Evolutionary conservation across 2,329 filamentous ascomycete genomes (phyloP), one percentile per base, ranked within the genome.

Genomic region (Colletotrichum tofieldiae): DNA sequence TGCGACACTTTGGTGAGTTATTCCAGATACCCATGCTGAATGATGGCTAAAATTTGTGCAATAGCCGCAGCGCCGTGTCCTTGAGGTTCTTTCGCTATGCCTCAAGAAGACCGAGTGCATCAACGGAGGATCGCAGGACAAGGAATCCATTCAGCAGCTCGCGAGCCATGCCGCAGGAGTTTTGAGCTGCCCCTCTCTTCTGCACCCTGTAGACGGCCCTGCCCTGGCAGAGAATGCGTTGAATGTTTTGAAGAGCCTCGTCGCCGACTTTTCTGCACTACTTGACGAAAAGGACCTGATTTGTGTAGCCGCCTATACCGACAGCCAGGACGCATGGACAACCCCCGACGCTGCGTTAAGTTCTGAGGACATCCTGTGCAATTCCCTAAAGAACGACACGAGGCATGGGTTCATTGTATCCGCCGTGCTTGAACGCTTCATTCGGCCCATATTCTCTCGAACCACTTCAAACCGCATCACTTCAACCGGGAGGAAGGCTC

Each of bases 361-460:
- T 0, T 83, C 87, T 1, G 49, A 51, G 0, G 47, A 59, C 2
- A 73, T 87, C 1, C 73, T 88, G 5, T 54, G 76, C 1, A 26
- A 73, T 1, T 77, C 81, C 1, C 61, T 84, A 6, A 18, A 70
- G 8, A 37, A 35, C 12, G 64, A 71, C 0, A 69, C 56, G 18
- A 26, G 77, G 63, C 35, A 72, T n/a, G 32, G 72, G 4, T 87
- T 90, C 75, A 82, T 91, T 75, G 82, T 87, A 23, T 83, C 86
- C n/a, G 82, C 86, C 49, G 84, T 94, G 67, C 87, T 95, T 5
- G 84, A 87, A 73, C 82, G 83, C 76, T 91, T 91, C 77, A 86
- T 95, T 62, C 91, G 91, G 47, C 91, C 91, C 37, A 82, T 93
- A 7, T 95, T 95, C 83, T 85, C 86, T 37, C 86, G 86, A 70